Base-by-base conservation (phyloP, 345 rosid species). In the Ricinus communis region DNA sequence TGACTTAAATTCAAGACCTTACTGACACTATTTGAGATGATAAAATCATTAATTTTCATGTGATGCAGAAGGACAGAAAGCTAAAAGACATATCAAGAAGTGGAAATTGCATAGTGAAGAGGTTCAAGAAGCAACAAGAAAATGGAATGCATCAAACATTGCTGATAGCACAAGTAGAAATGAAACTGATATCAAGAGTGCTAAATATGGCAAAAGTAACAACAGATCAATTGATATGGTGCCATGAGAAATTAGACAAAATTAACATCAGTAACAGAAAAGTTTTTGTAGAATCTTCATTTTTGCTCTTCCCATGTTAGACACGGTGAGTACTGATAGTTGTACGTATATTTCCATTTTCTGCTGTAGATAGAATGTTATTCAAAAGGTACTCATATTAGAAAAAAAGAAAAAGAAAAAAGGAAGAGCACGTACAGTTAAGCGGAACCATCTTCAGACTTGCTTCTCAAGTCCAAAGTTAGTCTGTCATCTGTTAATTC, bases 51-150 rank as follows among this genome's bases (percentile, higher is more conserved):
- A 16, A 41, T 36, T 49, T 31, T 31, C n/a, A 5, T 24, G 19
- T 45, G 45, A 2, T 47, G 25, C 68, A 74, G 78, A 74, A 74
- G 63, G 64, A 74, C 8, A 74, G 57, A 28, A 76, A 50, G 64
- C 79, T 76, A 5, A 70, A 70, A 58, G 79, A 76, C 43, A 57
- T 76, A 36, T 13, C 57, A 60, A 76, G 70, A 51, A 56, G 70
- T 57, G 74, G 79, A 51, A 76, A 76, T 19, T 76, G 79, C 71
- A 62, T 76, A 36, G 63, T 70, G 54, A 76, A 65, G 70, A 76
- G 43, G 60, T 70, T 70, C 49, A 73, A 70, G 24, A 76, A 47
- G 71, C 58, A 63, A 2, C 60, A 65, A 5, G 70, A 70, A 33
- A n/a, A 40, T 19, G 30, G 30, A 56, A 13, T 22, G 65, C 74